Conservation (phyloP, 495 filamentous ascomycete genomes). For the Penicillium bovifimosum region DNA sequence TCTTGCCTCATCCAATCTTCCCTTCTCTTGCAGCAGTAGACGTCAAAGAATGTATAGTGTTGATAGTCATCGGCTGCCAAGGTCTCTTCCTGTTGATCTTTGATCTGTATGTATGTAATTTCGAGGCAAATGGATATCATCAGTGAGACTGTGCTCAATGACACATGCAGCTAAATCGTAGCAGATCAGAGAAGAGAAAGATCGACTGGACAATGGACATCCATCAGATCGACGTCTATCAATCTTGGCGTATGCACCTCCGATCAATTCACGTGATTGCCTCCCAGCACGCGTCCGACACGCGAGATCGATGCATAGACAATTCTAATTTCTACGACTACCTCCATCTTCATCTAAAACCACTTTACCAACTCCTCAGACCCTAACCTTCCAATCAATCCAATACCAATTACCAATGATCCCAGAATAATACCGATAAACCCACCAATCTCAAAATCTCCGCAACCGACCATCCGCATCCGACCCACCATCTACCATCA, state of each 20-base stretch:
- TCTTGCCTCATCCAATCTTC: conserved; percentile 1
- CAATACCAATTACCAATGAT: neutral
- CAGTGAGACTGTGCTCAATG: neutral
- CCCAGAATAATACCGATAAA: neutral
- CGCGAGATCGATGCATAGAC: conserved; percentile 1
- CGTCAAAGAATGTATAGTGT: conserved; percentile 1
- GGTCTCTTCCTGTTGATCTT: conserved; percentile 13
- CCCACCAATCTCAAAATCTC: neutral
- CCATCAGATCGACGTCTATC: neutral
- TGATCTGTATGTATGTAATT: conserved; percentile 27
- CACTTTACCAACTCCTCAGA: neutral
- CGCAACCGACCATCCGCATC: conserved; percentile 20
- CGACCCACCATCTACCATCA: conserved; percentile 17
- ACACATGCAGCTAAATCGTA: neutral
- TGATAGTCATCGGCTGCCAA: conserved; percentile 6
- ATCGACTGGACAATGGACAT: neutral
- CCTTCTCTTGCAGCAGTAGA: conserved; percentile 3
- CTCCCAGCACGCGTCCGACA: conserved; percentile 4
- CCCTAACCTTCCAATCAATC: neutral
- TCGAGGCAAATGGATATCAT: conserved; percentile 5
- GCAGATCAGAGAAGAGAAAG: conserved; percentile 1
- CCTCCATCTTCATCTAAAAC: neutral
- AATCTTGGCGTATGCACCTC: neutral
- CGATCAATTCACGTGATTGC: neutral
- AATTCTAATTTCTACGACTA: neutral